Percentiles rank a stretch among this genome's conserved stretches.
Conservation (phyloP, 1,139 yeast genomes). For the Blastobotrys raffinosifermentans region DNA sequence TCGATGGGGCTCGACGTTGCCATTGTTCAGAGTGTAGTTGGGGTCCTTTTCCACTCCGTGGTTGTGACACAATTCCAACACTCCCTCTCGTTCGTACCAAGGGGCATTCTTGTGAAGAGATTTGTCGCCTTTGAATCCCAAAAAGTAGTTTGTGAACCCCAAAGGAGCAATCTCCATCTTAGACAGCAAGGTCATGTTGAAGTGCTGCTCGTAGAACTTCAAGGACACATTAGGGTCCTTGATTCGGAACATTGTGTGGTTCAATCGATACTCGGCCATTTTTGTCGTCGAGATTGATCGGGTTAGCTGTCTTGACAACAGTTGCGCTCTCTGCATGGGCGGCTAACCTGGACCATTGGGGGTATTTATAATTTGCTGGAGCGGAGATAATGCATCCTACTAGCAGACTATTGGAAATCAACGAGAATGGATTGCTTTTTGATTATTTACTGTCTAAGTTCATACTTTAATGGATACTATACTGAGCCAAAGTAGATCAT, state of each 20-base stretch:
- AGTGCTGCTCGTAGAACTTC: slow-evolving; percentile 65
- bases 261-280: slow-evolving; percentile 18
- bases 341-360: too few relatives aligned
- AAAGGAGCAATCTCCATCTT: slow-evolving; percentile 49
- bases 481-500: too few relatives aligned
- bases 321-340: too few relatives aligned
- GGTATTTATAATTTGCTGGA: too few relatives aligned
- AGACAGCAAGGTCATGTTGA: slow-evolving; percentile 64
- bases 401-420: too few relatives aligned
- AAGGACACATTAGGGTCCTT: slow-evolving; percentile 73
- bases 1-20: slow-evolving; percentile 74
- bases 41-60: slow-evolving; percentile 66
- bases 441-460: too few relatives aligned
- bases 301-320: too few relatives aligned
- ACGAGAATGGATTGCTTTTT: too few relatives aligned
- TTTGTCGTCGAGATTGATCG: slow-evolving; percentile 2
- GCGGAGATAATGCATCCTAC: too few relatives aligned
- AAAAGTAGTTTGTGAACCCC: slow-evolving; percentile 61
- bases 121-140: slow-evolving; percentile 50
- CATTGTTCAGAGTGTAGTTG: slow-evolving; percentile 59
- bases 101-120: slow-evolving; percentile 43
- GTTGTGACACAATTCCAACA: slow-evolving; percentile 78
- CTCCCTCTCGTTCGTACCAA: slow-evolving; percentile 64
- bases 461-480: too few relatives aligned
- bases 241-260: slow-evolving; percentile 57